Evolutionary conservation across 495 filamentous ascomycete species (phyloP), one percentile per base, ranked within the genome.

Genomic region (Podospora fimiseda): DNA sequence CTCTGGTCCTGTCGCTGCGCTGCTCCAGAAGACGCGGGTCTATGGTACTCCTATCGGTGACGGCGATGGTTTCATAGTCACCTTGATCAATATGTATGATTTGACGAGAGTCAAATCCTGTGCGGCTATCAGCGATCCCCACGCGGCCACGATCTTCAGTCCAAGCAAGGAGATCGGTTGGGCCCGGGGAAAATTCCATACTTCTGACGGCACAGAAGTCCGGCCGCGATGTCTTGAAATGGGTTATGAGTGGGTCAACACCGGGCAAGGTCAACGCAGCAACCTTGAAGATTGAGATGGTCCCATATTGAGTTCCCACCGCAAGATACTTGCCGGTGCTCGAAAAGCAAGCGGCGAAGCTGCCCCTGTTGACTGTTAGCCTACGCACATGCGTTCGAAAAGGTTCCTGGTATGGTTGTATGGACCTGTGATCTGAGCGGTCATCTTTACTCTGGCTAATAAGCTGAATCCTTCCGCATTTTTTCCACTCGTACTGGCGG

Each of bases 121-220:
- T 82, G 19, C 93, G 85, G 19, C 91, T 71, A 72, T 98, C 93
- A 2, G 87, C 87, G 42, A 97, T 74, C 9, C 90, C 91, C 30
- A 92, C 79, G 57, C 87, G 79, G 8, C 89, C 91, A 54, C 84
- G 85, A 55, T 95, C 86, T 70, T 98, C 93, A 18, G 90, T 82
- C 90, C 92, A 96, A 20, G 94, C 87, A 30, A 98, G 75, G 14
- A 98, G 79, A 66, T 98, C 92, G 80, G 84, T 88, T 9, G 91
- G 89, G 16, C 86, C 88, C 2, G 93, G 90, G 0, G 88, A 86
- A 64, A 98, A 98, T 19, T 83, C 77, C 83, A 98, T 92, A 50
- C 89, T 87, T 47, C 93, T 82, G 47, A 98, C 83, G 41, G 93
- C 90, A 50, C 94, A 92, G 16, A 74, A 77, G 41, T 82, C 80